Conservation (phyloP, 1,284 basidiomycete genomes). For the Trametes versicolor region DNA sequence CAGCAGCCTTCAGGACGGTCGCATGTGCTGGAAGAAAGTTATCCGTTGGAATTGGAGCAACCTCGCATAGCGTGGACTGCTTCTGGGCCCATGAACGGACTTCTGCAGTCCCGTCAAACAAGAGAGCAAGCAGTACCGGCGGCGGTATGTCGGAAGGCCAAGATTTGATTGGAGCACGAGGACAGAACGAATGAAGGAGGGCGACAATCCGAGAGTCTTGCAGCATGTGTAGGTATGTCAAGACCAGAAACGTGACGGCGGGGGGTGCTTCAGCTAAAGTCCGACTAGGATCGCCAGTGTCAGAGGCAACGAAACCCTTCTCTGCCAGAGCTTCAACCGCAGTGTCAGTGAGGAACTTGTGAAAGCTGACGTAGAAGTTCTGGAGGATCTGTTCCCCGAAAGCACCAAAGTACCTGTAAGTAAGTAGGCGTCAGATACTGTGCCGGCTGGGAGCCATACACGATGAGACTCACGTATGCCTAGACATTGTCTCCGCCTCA, state of each 20-base stretch:
- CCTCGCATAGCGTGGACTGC: constrained; percentile 52
- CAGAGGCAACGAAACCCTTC: constrained; percentile 45
- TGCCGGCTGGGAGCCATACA: not conserved
- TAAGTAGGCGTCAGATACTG: constrained; percentile 47
- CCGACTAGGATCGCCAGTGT: constrained; percentile 31
- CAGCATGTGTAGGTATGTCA: constrained; percentile 73
- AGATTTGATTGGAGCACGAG: constrained; percentile 47
- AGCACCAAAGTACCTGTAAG: constrained; percentile 74
- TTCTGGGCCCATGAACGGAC: constrained; percentile 69
- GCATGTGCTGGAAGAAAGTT: constrained; percentile 58
- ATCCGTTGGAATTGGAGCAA: constrained; percentile 57
- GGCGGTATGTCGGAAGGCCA: constrained; percentile 71
- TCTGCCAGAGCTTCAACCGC: constrained; percentile 57
- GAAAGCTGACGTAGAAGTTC: constrained; percentile 72
- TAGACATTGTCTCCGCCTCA: constrained; percentile 68
- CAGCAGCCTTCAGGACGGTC: constrained; percentile 52
- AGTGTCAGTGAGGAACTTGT: constrained; percentile 69
- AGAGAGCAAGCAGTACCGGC: constrained; percentile 67
- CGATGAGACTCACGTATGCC: constrained; percentile 64
- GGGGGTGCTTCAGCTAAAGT: constrained; percentile 55
- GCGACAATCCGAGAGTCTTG: constrained; percentile 58
- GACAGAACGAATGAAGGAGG: constrained; percentile 54
- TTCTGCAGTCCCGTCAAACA: constrained; percentile 57
- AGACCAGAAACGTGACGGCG: constrained; percentile 69
- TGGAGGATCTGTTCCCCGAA: constrained; percentile 59